Evolutionary conservation across 768 basidiomycete genomes (phyloP).

Genomic region (Boletus subparvulus): DNA sequence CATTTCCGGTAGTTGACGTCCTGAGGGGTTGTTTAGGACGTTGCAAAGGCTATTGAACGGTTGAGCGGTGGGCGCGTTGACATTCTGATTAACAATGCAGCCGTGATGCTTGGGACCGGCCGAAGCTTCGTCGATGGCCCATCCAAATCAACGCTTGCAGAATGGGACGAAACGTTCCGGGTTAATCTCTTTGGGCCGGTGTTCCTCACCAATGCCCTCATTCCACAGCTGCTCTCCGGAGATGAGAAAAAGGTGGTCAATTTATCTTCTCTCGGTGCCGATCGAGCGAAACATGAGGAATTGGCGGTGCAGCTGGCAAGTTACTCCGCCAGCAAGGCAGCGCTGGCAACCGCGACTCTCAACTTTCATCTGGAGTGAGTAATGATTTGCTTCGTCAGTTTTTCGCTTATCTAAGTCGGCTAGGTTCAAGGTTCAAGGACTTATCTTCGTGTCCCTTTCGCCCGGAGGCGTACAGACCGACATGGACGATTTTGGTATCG

Average conservation of each 20-base stretch:
- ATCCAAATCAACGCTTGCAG: constrained; percentile 5
- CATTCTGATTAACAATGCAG: constrained; percentile 4
- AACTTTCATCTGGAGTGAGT: constrained; percentile 8
- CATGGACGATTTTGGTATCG: constrained; percentile 8
- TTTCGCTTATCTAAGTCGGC: background rate
- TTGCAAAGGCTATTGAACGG: background rate
- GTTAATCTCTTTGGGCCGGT: constrained; percentile 9
- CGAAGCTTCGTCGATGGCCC: constrained; percentile 4
- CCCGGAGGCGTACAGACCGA: constrained; percentile 6
- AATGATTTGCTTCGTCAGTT: background rate
- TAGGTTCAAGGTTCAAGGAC: constrained; percentile 2
- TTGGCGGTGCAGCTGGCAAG: constrained; percentile 3
- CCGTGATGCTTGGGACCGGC: background rate
- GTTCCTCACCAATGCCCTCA: constrained; percentile 6
- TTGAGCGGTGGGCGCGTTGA: constrained; percentile 2
- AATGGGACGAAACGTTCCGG: constrained; percentile 7
- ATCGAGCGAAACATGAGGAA: background rate
- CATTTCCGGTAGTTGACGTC: background rate
- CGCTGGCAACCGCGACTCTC: constrained; percentile 2
- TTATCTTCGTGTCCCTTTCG: constrained; percentile 5
- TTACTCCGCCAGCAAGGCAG: constrained; percentile 8
- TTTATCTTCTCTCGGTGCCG: constrained; percentile 6
- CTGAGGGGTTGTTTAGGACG: background rate
- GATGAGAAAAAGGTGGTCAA: constrained; percentile 1
- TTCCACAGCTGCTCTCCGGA: constrained; percentile 3